phyloP scores from a whole-genome alignment of 2,329 filamentous ascomycete species.

The Colletotrichum sp. region DNA sequence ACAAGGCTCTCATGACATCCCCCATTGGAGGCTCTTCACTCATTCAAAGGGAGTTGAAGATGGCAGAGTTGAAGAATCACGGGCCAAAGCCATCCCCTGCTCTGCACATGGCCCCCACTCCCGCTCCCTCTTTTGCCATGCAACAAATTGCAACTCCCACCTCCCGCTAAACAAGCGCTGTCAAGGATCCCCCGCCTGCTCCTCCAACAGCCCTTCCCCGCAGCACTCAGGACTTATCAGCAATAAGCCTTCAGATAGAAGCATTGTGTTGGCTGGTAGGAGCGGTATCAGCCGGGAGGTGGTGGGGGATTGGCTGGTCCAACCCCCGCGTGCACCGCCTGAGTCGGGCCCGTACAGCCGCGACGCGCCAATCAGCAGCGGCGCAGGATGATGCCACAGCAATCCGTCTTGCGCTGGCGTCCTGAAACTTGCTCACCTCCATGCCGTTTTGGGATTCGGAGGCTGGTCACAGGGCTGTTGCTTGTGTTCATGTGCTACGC shows the following conservation, averaged over 20 bases:
- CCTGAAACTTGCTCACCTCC: constrained; percentile 21
- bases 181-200: neutral
- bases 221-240: neutral
- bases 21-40: neutral
- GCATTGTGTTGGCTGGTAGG: neutral
- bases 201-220: neutral
- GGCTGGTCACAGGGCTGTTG: constrained; percentile 19
- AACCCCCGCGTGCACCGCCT: neutral
- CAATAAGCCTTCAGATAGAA: neutral
- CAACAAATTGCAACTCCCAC: neutral
- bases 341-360: neutral
- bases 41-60: neutral
- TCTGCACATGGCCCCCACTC: neutral
- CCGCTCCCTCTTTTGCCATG: neutral
- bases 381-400: neutral
- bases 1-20: neutral
- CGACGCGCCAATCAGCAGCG: neutral
- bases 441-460: constrained; percentile 18
- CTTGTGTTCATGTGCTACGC: constrained; percentile 18
- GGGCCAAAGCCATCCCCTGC: neutral
- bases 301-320: too few relatives aligned
- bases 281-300: neutral
- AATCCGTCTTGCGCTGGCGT: constrained; percentile 14
- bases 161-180: neutral
- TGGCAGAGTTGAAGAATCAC: neutral